Evolutionary conservation across 1,139 yeast genomes (phyloP), one percentile per base, ranked within the genome.

Genomic region (Trichomonascaceae sp.): DNA sequence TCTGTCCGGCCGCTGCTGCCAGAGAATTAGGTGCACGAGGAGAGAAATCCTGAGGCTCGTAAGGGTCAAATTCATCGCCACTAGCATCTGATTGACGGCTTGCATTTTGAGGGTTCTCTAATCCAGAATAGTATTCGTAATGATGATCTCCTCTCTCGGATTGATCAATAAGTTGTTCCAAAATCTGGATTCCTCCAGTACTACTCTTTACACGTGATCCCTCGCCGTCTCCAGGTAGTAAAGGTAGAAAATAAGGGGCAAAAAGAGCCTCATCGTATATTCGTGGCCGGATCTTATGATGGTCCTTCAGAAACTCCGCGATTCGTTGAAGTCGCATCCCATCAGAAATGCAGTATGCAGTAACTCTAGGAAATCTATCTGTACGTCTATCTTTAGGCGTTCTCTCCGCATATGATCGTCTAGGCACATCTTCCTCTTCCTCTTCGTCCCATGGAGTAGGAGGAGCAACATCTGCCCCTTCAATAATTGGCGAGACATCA

Each of bases 131-230:
- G 66, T 88, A 91, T 64, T 90, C 97, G 66, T 84, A 90, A 66
- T 90, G 87, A 67, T 91, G 96, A 70, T 90, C 96, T 43, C 88
- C 78, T 65, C 84, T 90, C 68, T 90, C 97, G 50, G 88, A 83
- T 48, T 80, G 80, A 63, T 87, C 87, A 57, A 91, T 87, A 64
- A 87, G 73, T 52, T 83, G 81, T 66, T 90, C 97, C 81, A 89
- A 79, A 67, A 79, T 66, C 68, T 81, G 71, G 74, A 85, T 68
- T 74, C 91, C 70, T 70, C 87, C 74, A 69, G 87, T 82, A 63
- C 89, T 88, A 4, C 96, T 87, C 66, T 83, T 85, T 8, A 91
- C 86, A 54, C 98, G 74, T 60, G 81, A 85, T 0, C 96, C 96
- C 60, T 87, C 91, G 18, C 67, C 67, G 52, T 80, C 81, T 1